phyloP scores from a whole-genome alignment of 495 filamentous ascomycete genomes.

The Apodospora peruviana region DNA sequence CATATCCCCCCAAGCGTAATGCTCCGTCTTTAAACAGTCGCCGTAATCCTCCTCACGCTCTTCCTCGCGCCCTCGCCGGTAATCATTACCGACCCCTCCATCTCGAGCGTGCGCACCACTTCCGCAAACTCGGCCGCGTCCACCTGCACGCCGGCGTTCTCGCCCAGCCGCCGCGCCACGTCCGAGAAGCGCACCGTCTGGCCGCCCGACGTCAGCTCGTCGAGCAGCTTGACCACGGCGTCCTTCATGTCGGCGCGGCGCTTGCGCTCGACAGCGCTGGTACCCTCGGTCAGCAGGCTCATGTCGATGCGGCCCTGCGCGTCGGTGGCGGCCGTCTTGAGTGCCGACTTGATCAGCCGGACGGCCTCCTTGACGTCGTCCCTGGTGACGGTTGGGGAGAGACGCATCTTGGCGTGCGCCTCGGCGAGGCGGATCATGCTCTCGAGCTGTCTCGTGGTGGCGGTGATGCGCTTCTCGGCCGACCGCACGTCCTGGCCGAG shows the following conservation, averaged over 20 bases:
- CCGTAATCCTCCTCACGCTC: constrained; percentile 70
- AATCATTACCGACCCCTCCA: constrained; percentile 77
- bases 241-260: constrained; percentile 79
- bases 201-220: constrained; percentile 69
- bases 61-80: constrained; percentile 79
- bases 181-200: constrained; percentile 70
- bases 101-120: constrained; percentile 70
- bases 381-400: constrained; percentile 66
- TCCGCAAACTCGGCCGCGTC: constrained; percentile 77
- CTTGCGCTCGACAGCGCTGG: constrained; percentile 74
- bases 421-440: constrained; percentile 95
- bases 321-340: constrained; percentile 96
- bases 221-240: constrained; percentile 65
- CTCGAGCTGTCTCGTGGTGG: constrained; percentile 92
- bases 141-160: constrained; percentile 66
- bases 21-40: constrained; percentile 23
- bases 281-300: constrained; percentile 88
- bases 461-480: constrained; percentile 91
- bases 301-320: constrained; percentile 94
- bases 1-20: background rate
- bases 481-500: constrained; percentile 92
- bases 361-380: constrained; percentile 88
- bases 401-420: constrained; percentile 95
- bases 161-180: constrained; percentile 64
- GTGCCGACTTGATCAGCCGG: constrained; percentile 83